A percentile compares a stretch with the other conserved stretches of the same genome.
phyloP scores from a whole-genome alignment of 1,284 basidiomycete genomes.

The Cryptococcus amylolentus region DNA sequence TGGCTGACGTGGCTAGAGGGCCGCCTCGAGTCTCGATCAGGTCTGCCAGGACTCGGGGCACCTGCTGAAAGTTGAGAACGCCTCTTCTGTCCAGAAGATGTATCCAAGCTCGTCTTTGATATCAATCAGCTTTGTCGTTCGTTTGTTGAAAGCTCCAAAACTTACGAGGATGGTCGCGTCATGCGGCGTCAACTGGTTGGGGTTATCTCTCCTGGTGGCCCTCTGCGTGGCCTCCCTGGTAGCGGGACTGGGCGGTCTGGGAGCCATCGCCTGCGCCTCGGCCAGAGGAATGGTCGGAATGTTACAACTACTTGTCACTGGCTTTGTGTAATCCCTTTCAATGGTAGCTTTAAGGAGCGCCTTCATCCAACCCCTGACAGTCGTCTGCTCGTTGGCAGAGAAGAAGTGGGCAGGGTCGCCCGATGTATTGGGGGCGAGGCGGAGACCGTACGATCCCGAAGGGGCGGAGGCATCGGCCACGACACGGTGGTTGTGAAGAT shows the following conservation, averaged over 20 bases:
- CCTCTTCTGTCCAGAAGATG: constrained; percentile 27
- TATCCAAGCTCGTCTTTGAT: constrained; percentile 45
- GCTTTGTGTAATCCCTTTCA: constrained; percentile 81
- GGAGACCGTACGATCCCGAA: constrained; percentile 91
- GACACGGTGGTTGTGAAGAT: constrained; percentile 88
- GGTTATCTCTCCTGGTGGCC: constrained; percentile 79
- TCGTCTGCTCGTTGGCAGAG: constrained; percentile 77
- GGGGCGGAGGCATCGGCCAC: constrained; percentile 87
- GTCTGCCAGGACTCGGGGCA: constrained; percentile 29
- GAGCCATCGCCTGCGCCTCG: constrained; percentile 93
- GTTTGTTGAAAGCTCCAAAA: constrained; percentile 22
- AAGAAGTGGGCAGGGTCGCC: constrained; percentile 67
- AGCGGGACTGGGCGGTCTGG: constrained; percentile 87
- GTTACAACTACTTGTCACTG: constrained; percentile 94
- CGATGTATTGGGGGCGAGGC: constrained; percentile 59
- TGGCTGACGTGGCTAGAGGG: constrained; percentile 27
- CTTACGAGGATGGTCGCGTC: constrained; percentile 81
- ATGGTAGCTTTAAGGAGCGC: constrained; percentile 99
- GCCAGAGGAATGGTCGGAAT: constrained; percentile 93
- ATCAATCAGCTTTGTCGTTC: constrained; percentile 21
- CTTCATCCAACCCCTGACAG: constrained; percentile 98
- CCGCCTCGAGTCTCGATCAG: constrained; percentile 43
- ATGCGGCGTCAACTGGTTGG: constrained; percentile 80
- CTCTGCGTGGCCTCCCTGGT: constrained; percentile 85
- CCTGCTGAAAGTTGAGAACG: constrained; percentile 7